These are phyloP conservation scores for Colletotrichum sp. DNA, from an alignment of 2,329 filamentous ascomycete species.

Conservation along the genomic window DNA sequence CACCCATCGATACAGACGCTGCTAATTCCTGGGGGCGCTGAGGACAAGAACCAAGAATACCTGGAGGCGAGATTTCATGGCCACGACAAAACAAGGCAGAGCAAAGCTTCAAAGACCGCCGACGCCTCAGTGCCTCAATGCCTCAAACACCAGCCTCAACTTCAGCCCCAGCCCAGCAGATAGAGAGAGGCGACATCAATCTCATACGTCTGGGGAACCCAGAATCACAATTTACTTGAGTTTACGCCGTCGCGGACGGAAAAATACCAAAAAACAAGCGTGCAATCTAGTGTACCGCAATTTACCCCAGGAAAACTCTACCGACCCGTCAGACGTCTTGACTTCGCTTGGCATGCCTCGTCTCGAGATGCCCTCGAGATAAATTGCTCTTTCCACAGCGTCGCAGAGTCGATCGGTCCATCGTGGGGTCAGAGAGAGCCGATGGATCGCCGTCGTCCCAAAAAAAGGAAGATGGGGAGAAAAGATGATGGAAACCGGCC, in stretches of 20 bases:
- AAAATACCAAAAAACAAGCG: not conserved
- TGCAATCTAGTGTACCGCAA: not conserved
- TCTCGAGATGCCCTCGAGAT: constrained; percentile 15
- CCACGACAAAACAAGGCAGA: not conserved
- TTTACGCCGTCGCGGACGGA: not conserved
- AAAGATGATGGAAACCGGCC: not conserved
- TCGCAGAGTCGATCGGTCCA: not conserved
- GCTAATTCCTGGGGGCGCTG: not conserved
- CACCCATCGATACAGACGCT: not conserved
- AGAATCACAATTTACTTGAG: constrained; percentile 1
- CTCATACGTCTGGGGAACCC: not conserved
- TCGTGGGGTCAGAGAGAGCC: not conserved
- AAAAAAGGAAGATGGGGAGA: not conserved
- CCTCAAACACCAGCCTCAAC: not conserved
- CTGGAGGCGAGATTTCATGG: not conserved
- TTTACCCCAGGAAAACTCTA: not conserved
- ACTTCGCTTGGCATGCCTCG: not conserved
- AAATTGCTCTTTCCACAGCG: constrained; percentile 1
- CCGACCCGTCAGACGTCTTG: not conserved
- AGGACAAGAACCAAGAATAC: not conserved
- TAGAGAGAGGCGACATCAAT: not conserved
- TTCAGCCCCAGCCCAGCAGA: not conserved
- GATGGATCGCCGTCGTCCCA: not conserved
- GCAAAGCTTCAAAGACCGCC: not conserved
- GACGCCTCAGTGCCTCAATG: not conserved